Conservation (phyloP, 306 rosid genomes). For the Castanea mollissima region DNA sequence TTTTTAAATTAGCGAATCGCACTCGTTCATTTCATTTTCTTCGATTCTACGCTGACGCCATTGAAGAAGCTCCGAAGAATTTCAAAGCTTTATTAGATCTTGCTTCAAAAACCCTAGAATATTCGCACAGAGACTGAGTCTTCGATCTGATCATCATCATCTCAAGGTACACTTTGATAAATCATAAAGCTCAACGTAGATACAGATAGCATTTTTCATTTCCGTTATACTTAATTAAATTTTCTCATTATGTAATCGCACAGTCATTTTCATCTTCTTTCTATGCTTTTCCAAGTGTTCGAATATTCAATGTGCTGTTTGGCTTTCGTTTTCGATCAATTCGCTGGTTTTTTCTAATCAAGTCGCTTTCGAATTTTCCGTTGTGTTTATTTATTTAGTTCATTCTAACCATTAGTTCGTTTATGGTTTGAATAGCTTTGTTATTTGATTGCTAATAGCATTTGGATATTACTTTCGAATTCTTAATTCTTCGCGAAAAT, state of each 20-base stretch:
- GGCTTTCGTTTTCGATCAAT: background rate
- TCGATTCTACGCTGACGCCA: conserved; percentile 31
- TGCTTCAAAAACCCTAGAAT: conserved; percentile 38
- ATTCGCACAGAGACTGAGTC: conserved; percentile 10
- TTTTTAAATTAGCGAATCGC: background rate
- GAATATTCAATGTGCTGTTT: background rate
- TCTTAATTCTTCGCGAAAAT: background rate
- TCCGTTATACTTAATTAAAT: background rate
- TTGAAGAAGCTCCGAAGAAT: conserved; percentile 38
- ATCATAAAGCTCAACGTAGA: background rate
- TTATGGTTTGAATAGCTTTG: background rate
- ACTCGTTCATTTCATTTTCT: background rate
- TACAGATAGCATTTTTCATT: background rate
- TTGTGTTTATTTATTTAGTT: background rate
- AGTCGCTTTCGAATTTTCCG: background rate
- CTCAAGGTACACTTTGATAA: conserved; percentile 28
- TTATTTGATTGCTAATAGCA: no score
- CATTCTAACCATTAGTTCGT: background rate
- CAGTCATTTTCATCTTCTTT: background rate
- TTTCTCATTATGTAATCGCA: background rate
- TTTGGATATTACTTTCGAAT: background rate
- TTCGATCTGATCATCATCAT: conserved; percentile 25
- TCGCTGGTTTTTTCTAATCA: conserved; percentile 6
- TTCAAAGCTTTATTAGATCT: conserved; percentile 16
- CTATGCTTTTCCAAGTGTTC: background rate